Percentiles rank a stretch among this genome's conserved stretches.
Conservation (phyloP, 2,329 filamentous ascomycete genomes). For the Rosellinia necatrix region DNA sequence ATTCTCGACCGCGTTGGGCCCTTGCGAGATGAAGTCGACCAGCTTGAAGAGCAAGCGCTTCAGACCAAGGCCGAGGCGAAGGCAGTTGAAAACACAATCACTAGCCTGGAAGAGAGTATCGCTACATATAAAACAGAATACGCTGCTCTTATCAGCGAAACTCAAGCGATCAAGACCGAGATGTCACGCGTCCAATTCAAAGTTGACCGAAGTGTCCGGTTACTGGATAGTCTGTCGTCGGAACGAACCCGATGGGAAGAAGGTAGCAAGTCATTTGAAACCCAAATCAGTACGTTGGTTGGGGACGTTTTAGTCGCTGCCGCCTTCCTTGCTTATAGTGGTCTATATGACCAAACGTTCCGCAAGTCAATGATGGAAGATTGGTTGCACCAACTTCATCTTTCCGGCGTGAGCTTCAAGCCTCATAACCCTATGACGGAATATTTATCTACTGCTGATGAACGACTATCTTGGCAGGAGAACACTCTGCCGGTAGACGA, state of each 20-base stretch:
- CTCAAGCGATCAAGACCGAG: conserved; percentile 94
- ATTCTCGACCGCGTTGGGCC: conserved; percentile 94
- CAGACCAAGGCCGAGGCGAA: conserved; percentile 93
- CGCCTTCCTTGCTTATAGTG: conserved; percentile 94
- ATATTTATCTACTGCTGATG: conserved; percentile 94
- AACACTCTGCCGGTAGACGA: conserved; percentile 94
- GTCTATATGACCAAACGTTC: conserved; percentile 97
- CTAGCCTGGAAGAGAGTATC: conserved; percentile 84
- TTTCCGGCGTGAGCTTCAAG: conserved; percentile 94
- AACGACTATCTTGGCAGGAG: conserved; percentile 92
- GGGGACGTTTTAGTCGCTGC: conserved; percentile 96
- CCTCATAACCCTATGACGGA: conserved; percentile 92
- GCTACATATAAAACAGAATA: conserved; percentile 96
- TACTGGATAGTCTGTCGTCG: conserved; percentile 93
- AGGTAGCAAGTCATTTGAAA: conserved; percentile 96
- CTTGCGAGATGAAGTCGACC: conserved; percentile 83
- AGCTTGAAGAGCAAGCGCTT: conserved; percentile 85
- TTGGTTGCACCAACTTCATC: conserved; percentile 89
- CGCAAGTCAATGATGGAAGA: conserved; percentile 97
- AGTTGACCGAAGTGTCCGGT: conserved; percentile 91
- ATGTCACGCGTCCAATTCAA: conserved; percentile 98
- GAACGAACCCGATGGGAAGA: conserved; percentile 95
- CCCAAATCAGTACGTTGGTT: conserved; percentile 94
- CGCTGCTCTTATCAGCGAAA: conserved; percentile 92
- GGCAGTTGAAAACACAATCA: conserved; percentile 87